Evolutionary conservation across 2,329 filamentous ascomycete genomes (phyloP).

Genomic region (Juglanconis juglandina): DNA sequence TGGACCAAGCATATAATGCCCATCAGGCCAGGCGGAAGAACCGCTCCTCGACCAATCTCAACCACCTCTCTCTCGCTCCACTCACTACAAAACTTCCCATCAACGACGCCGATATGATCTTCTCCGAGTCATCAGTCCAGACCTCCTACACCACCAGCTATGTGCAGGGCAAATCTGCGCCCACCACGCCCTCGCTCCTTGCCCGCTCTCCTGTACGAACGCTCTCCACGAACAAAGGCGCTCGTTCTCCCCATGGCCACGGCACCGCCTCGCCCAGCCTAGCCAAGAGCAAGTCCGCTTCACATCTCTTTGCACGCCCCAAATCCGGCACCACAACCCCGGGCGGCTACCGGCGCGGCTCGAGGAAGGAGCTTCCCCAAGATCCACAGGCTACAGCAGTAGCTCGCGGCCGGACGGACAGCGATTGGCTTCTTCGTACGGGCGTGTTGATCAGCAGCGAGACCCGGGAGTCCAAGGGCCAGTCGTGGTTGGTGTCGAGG

Average conservation of each 20-base stretch:
- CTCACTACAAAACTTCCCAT: conserved; percentile 60
- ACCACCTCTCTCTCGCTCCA: conserved; percentile 61
- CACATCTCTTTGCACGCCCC: conserved; percentile 41
- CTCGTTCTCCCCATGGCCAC: conserved; percentile 37
- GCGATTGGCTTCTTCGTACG: conserved; percentile 63
- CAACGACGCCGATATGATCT: conserved; percentile 47
- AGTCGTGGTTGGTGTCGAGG: conserved; percentile 64
- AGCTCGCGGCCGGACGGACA: conserved; percentile 42
- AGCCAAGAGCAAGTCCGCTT: conserved; percentile 62
- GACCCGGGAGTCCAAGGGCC: conserved; percentile 64
- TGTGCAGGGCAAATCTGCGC: conserved; percentile 59
- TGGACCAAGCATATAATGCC: conserved; percentile 62
- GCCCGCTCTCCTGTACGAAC: conserved; percentile 53
- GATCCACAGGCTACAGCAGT: conserved; percentile 9
- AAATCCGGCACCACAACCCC: conserved; percentile 18
- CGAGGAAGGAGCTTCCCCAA: conserved; percentile 21
- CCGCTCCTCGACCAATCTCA: conserved; percentile 56
- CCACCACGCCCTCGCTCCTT: conserved; percentile 61
- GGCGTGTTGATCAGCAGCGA: conserved; percentile 61
- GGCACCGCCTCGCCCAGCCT: conserved; percentile 31
- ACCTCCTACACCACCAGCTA: conserved; percentile 46
- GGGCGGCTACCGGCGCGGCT: conserved; percentile 24
- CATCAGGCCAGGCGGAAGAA: conserved; percentile 57
- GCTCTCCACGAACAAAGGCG: conserved; percentile 36
- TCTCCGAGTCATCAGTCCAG: conserved; percentile 28